These are phyloP conservation scores for Serpula lacrymans DNA, from an alignment of 768 basidiomycete species.

Conservation along the genomic window DNA sequence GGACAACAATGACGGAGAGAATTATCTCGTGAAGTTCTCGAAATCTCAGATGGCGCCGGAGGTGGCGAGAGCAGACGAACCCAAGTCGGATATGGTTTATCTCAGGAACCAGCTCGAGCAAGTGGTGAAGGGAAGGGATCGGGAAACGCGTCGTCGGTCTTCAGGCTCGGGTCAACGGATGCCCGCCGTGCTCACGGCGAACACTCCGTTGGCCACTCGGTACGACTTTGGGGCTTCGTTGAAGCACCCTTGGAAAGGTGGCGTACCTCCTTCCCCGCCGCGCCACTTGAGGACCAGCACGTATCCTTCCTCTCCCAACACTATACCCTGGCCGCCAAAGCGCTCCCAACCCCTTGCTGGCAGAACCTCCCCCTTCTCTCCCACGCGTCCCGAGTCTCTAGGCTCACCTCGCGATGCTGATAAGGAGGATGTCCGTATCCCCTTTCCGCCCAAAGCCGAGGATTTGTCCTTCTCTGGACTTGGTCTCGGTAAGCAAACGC, in stretches of 20 bases:
- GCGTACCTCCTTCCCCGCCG: constrained; percentile 8
- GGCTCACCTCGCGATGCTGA: constrained; percentile 54
- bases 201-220: constrained; percentile 44
- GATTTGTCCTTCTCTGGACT: constrained; percentile 27
- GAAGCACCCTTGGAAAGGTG: constrained; percentile 45
- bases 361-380: constrained; percentile 1
- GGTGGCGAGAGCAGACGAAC: constrained; percentile 29
- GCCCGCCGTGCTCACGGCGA: constrained; percentile 20
- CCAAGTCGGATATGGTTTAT: constrained; percentile 50
- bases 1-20: constrained; percentile 83
- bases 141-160: constrained; percentile 11
- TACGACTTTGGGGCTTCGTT: constrained; percentile 57
- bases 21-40: constrained; percentile 74
- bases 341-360: constrained; percentile 3
- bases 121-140: constrained; percentile 41
- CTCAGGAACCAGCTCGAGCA: constrained; percentile 66
- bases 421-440: constrained; percentile 23
- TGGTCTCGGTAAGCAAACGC: no score
- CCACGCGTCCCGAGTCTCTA: constrained; percentile 15
- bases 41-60: constrained; percentile 20
- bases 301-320: constrained; percentile 40
- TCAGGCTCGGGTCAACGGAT: constrained; percentile 20
- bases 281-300: constrained; percentile 43
- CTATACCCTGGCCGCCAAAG: constrained; percentile 37
- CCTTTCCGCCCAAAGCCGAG: constrained; percentile 22